Evolutionary conservation across 495 filamentous ascomycete species (phyloP), one percentile per base, ranked within the genome.

Genomic region (Neurospora tetrasperma): DNA sequence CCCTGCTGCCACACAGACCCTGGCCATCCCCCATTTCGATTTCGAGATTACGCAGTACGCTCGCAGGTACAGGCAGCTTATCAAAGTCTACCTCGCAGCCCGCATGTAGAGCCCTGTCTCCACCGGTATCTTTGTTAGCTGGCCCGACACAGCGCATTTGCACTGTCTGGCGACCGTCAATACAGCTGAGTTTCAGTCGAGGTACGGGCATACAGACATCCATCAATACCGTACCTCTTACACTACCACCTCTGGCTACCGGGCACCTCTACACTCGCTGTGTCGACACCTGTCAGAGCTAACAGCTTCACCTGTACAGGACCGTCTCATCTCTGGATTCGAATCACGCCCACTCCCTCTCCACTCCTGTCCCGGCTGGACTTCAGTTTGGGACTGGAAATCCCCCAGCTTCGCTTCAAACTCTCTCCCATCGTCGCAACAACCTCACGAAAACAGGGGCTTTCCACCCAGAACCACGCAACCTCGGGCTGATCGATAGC

Each of bases 401-500:
- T 16, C 40, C 42, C 42, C 40, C 41, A 39, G 35, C 31, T 38
- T 48, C 70, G 39, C 46, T 71, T 54, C 11, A 43, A 66, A 38
- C 72, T 62, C 46, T 20, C 46, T 73, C 69, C 39, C 73, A 71
- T 74, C 31, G 71, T 43, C 54, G 54, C 27, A 66, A 66, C 54
- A 66, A 66, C 54, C 27, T 66, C 54, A 66, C 54, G 27, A 35
- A 7, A 62, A 31, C 12, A 27, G 12, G 23, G 23, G 54, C 54
- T 31, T 31, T 31, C 12, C 48, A 62, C 69, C 40, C 48, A 70
- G 73, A 72, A 72, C 40, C 70, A 74, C 68, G 69, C 70, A 72
- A 69, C 74, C 70, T 71, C 54, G 43, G 42, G 54, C 71, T 71
- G 62, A 70, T 68, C 71, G 73, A 68, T 54, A 74, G 71, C 72